Evolutionary conservation across 345 rosid species (phyloP), one percentile per base, ranked within the genome.

Genomic region (Sisymbrium irio): DNA sequence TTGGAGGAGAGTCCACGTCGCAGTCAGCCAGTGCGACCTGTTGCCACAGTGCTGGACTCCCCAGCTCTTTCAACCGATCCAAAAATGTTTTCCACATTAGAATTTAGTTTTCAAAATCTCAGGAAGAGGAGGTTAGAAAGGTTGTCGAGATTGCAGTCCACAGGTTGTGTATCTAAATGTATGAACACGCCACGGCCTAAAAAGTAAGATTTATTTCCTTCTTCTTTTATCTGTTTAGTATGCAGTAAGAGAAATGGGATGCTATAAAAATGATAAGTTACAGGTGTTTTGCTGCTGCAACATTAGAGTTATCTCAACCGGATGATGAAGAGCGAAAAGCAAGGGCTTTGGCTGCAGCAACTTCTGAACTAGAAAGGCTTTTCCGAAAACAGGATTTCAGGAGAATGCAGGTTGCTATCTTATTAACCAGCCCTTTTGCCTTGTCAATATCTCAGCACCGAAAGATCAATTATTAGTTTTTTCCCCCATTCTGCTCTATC

Each of bases 351-450:
- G 92, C 89, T 78, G 97, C 98, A 62, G 99, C 99, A 56, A 85
- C 89, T 40, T 82, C 84, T 32, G 99, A 95, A 80, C 76, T 92
- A 73, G 99, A 95, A 78, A 87, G 90, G 72, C 87, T 90, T 73
- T 95, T 95, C 84, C 82, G 78, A 55, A 95, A 92, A 79, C 89
- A 90, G 67, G 97, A 95, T 82, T 95, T 95, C 78, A 65, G 80
- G 67, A 85, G 79, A 84, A 92, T 95, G 98, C 87, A 92, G 99
- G 97, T 95, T 65, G 53, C 77, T 72, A 50, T 71, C 35, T 70
- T 55, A 54, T 36, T 36, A 9, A 32, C 17, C 25, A 51, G 27
- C 8, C 8, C 33, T 6, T 25, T 51, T 6, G 15, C 35, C 27
- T 51, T 5, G 22, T 17, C 25, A 46, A 17, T 46, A 51, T 25